Base-by-base conservation (phyloP, 2,329 filamentous ascomycete species). In the Aspergillus vadensis region DNA sequence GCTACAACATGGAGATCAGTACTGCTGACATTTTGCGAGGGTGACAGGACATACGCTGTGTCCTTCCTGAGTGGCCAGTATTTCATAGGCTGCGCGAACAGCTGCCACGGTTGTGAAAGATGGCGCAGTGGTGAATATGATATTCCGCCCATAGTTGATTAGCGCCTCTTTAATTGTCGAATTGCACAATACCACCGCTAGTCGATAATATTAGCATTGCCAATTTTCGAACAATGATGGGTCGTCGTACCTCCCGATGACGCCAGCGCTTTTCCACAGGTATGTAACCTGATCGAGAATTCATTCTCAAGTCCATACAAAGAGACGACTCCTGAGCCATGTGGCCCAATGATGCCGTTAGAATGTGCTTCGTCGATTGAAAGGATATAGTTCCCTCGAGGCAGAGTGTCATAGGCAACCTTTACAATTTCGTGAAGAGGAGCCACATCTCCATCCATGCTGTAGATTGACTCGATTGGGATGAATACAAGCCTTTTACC, bases 391-490 rank as follows among this genome's bases (percentile, higher is more conserved):
- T 73, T 72, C 12, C 65, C 66, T 15, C 21, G 54, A 32, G 67
- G 60, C 19, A 67, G 51, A 25, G 57, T 41, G 30, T 64, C 58
- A 51, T 63, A 59, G 5, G 61, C 65, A 30, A 62, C 47, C 8
- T 61, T 27, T 8, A 69, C 25, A 17, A 69, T 51, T 7, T 65
- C 61, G 19, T 38, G n/a, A 1, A 62, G 39, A 15, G 65, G 63
- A 21, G 74, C 76, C 0, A 79, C 48, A 58, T 82, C 81, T 0
- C 80, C 80, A 55, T 82, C 80, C 79, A 82, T 80, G 60, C 78
- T 81, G 63, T 82, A 82, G 19, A 80, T 55, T 4, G 69, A 72
- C 62, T 82, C 80, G 1, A 81, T 71, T 1, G 74, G 68, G 4
- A 82, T 64, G 15, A 82, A 69, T 7, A 82, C 67, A 7, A 69